A percentile compares a stretch with the other conserved stretches of the same genome.
Conservation (phyloP, 257 asterid species). For the Solanum sejunctum region DNA sequence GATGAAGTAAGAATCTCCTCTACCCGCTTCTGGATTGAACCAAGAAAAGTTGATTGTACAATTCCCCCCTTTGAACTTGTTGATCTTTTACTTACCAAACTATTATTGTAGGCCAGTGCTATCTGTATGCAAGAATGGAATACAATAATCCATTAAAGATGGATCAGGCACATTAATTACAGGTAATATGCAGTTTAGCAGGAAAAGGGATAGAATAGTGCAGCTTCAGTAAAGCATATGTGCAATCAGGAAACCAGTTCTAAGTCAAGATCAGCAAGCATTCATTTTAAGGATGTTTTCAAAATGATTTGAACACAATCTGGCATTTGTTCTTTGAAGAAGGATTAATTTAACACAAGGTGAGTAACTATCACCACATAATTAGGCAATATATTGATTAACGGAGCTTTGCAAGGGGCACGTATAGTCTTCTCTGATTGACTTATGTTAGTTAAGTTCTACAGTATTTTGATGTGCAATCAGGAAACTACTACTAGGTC, state of each 20-base stretch:
- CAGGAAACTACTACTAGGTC: not conserved
- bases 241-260: not conserved
- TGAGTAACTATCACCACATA: not conserved
- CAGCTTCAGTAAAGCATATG: not conserved
- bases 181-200: not conserved
- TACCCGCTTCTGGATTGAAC: constrained; percentile 66
- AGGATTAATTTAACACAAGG: not conserved
- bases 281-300: not conserved
- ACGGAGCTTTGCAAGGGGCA: not conserved
- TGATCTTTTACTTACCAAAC: constrained; percentile 51
- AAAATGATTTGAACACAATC: not conserved
- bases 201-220: not conserved
- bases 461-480: too few species aligned
- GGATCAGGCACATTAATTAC: not conserved
- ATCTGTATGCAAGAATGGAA: constrained; percentile 26
- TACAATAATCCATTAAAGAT: not conserved
- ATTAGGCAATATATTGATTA: not conserved
- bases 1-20: constrained; percentile 48
- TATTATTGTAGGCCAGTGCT: constrained; percentile 77
- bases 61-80: constrained; percentile 46
- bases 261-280: not conserved
- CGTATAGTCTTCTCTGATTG: not conserved
- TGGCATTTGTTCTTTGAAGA: not conserved
- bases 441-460: not conserved
- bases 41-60: constrained; percentile 71